These are phyloP conservation scores for Nyssa sinensis DNA, from an alignment of 148 eudicot species.

Conservation along the genomic window DNA sequence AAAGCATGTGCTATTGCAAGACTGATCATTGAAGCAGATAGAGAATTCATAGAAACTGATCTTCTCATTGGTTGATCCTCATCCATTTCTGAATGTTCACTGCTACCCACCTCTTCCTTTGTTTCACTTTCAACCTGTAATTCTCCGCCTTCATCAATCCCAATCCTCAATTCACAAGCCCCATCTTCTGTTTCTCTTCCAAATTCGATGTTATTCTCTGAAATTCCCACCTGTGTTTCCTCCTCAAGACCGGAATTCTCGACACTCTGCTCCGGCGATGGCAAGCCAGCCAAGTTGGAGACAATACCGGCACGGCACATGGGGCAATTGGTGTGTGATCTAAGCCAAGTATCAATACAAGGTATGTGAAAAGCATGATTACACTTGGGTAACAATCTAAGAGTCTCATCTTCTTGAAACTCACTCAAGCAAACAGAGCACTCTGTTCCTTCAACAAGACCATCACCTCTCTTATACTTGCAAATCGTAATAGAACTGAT, in stretches of 20 bases:
- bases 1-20: slow-evolving; percentile 13
- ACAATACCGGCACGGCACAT: slow-evolving; percentile 45
- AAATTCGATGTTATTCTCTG: slow-evolving; percentile 4
- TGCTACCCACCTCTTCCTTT: not conserved
- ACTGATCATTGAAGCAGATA: slow-evolving; percentile 21
- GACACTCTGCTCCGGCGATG: not conserved
- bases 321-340: slow-evolving; percentile 43
- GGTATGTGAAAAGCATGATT: slow-evolving; percentile 41
- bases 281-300: not conserved
- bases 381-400: slow-evolving; percentile 38
- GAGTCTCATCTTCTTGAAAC: slow-evolving; percentile 29
- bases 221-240: slow-evolving; percentile 14
- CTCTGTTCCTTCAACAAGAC: slow-evolving; percentile 23
- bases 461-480: slow-evolving; percentile 21
- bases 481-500: slow-evolving; percentile 25
- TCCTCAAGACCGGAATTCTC: slow-evolving; percentile 10
- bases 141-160: slow-evolving; percentile 4
- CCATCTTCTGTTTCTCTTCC: slow-evolving; percentile 11
- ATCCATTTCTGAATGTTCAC: not conserved
- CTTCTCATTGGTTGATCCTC: slow-evolving; percentile 32
- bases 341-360: slow-evolving; percentile 53
- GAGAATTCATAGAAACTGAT: slow-evolving; percentile 32
- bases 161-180: slow-evolving; percentile 13
- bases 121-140: slow-evolving; percentile 8
- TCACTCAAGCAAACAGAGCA: slow-evolving; percentile 48